Evolutionary conservation across 495 filamentous ascomycete species (phyloP).

Genomic region (Neurospora sp.): DNA sequence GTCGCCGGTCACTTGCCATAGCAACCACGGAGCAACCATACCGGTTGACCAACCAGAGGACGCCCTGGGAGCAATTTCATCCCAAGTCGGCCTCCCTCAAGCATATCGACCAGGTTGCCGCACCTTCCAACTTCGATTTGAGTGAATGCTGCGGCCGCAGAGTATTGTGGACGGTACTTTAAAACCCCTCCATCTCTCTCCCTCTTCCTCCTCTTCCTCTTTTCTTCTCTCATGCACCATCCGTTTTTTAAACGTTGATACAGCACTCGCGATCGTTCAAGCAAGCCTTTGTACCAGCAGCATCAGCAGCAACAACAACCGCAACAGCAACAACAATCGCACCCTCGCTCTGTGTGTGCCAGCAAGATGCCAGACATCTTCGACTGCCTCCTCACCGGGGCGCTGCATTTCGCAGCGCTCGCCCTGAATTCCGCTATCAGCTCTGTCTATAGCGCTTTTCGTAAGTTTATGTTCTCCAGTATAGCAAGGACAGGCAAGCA

Average conservation of each 20-base stretch:
- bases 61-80: background rate
- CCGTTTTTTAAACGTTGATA: background rate
- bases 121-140: background rate
- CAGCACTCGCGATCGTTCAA: background rate
- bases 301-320: background rate
- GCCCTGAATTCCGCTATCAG: no score
- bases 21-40: background rate
- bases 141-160: background rate
- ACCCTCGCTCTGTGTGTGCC: background rate
- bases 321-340: background rate
- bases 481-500: background rate
- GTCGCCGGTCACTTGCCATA: background rate
- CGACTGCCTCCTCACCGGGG: no score
- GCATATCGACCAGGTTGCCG: background rate
- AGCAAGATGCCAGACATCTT: background rate
- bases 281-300: background rate
- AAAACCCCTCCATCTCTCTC: background rate
- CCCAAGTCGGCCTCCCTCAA: background rate
- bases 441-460: no score
- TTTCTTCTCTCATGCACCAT: background rate
- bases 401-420: no score
- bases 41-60: background rate
- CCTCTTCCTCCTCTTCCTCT: background rate
- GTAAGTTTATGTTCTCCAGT: background rate
- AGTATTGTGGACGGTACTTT: background rate